phyloP scores from a whole-genome alignment of 176 grass and related monocot species.

The Triticum aestivum region DNA sequence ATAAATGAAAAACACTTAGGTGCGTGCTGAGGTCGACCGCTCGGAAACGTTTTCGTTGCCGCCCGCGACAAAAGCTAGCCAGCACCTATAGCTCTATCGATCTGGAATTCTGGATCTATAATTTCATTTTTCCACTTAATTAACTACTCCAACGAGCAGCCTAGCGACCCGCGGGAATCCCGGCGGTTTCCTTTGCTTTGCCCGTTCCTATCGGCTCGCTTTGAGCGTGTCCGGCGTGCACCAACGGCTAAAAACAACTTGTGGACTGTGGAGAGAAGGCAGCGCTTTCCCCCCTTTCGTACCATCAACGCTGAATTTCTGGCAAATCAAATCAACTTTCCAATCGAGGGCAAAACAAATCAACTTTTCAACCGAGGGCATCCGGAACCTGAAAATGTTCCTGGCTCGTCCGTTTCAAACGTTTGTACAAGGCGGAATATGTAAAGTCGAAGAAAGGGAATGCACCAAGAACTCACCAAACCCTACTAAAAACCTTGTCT shows the following conservation, averaged over 20 bases:
- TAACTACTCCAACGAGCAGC: not conserved
- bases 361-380: not conserved
- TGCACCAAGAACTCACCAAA: slow-evolving; percentile 6
- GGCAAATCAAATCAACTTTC: not conserved
- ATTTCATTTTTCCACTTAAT: not conserved
- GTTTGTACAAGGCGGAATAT: not conserved
- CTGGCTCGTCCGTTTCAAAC: not conserved
- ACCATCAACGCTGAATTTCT: not conserved
- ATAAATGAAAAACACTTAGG: too few species aligned
- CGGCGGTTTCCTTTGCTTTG: not conserved
- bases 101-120: not conserved
- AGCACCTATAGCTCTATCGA: not conserved
- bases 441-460: not conserved
- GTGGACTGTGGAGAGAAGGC: not conserved
- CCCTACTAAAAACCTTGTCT: slow-evolving; percentile 1
- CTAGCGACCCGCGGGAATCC: slow-evolving; percentile 24
- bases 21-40: too few species aligned
- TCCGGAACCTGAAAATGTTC: not conserved
- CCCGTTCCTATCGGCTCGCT: not conserved
- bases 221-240: not conserved
- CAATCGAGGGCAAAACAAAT: not conserved
- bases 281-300: not conserved
- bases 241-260: slow-evolving; percentile 14
- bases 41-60: not conserved
- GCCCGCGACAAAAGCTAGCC: not conserved